Percentiles rank a stretch among this genome's conserved stretches.
phyloP scores from a whole-genome alignment of 2,329 filamentous ascomycete genomes.

The Phialocephala sp. region DNA sequence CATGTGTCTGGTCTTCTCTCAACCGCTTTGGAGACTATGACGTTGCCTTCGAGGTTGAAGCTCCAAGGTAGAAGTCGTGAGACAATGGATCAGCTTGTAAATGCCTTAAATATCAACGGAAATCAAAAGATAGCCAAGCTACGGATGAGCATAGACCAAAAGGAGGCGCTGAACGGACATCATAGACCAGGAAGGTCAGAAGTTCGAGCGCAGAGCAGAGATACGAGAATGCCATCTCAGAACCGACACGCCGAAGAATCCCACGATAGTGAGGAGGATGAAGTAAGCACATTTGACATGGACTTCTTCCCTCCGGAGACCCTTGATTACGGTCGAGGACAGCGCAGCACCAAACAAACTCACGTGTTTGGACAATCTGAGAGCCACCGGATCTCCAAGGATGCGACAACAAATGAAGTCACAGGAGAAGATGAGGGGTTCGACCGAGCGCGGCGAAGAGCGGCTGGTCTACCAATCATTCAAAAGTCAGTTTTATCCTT shows the following conservation, averaged over 20 bases:
- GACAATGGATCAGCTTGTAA: slow-evolving; percentile 67
- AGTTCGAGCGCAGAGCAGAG: slow-evolving; percentile 24
- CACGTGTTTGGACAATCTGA: slow-evolving; percentile 48
- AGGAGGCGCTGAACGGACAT: slow-evolving; percentile 30
- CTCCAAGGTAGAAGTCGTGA: slow-evolving; percentile 47
- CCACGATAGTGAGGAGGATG: slow-evolving; percentile 36
- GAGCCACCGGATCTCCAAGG: slow-evolving; percentile 39
- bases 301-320: slow-evolving; percentile 42
- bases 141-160: slow-evolving; percentile 59
- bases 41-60: slow-evolving; percentile 74
- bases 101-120: slow-evolving; percentile 75
- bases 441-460: slow-evolving; percentile 42
- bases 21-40: slow-evolving; percentile 78
- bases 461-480: slow-evolving; percentile 41
- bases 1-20: slow-evolving; percentile 78
- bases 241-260: slow-evolving; percentile 42
- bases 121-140: slow-evolving; percentile 80
- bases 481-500: slow-evolving; percentile 39
- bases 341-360: slow-evolving; percentile 31
- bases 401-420: slow-evolving; percentile 27
- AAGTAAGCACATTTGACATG: slow-evolving; percentile 44
- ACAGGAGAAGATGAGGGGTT: slow-evolving; percentile 39
- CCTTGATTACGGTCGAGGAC: slow-evolving; percentile 38
- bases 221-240: slow-evolving; percentile 46
- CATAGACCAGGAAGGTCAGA: slow-evolving; percentile 20